Conservation (phyloP, 2,329 filamentous ascomycete species). For the Cordyceps cateniannulata region DNA sequence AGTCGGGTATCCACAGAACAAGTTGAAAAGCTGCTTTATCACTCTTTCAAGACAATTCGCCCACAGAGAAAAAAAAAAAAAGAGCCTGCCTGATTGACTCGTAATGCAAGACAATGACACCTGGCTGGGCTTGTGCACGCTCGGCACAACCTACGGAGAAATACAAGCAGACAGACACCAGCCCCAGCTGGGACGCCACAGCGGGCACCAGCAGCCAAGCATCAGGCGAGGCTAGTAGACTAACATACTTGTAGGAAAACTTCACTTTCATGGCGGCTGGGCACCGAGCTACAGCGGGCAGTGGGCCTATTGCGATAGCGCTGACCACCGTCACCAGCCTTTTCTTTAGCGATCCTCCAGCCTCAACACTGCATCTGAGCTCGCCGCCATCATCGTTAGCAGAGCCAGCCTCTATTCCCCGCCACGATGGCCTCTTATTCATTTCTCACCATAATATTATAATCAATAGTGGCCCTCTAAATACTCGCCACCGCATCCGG, state of each 20-base stretch:
- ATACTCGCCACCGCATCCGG: neutral
- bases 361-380: neutral
- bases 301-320: no score
- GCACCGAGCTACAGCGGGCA: no score
- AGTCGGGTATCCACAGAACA: no score
- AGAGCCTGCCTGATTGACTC: no score
- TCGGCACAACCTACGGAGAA: neutral
- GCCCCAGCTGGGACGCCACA: neutral
- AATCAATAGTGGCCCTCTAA: neutral
- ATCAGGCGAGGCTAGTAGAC: no score
- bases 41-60: no score
- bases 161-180: neutral
- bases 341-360: neutral
- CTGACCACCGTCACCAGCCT: neutral
- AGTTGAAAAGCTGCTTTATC: no score
- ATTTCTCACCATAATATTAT: neutral
- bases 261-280: no score
- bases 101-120: no score
- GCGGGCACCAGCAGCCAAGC: no score
- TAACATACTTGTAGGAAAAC: no score
- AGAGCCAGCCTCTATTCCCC: neutral
- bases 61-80: no score
- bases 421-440: slow-evolving; percentile 3
- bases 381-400: neutral
- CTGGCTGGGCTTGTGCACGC: neutral